Conservation (phyloP, 2,329 filamentous ascomycete genomes). For the Fusarium subglutinans region DNA sequence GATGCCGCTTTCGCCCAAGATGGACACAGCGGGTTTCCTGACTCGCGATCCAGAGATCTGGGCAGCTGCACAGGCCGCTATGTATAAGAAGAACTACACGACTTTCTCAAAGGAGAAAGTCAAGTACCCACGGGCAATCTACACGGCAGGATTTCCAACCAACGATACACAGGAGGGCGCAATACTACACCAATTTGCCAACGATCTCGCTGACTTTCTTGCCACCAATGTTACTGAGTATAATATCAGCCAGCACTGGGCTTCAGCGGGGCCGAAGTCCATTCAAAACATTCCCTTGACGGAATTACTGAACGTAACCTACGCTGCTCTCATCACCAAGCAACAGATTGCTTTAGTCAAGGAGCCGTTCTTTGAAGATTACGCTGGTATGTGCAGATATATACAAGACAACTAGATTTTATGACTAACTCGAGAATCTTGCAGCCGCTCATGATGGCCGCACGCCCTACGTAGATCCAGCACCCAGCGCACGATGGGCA, state of each 20-base stretch:
- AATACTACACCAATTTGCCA: not conserved
- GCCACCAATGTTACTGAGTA: not conserved
- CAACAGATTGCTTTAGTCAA: not conserved
- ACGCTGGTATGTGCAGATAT: not conserved
- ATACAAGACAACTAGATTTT: not conserved
- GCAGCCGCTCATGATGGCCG: not conserved
- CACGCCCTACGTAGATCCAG: not conserved
- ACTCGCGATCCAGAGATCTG: not conserved
- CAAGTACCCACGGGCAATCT: not conserved
- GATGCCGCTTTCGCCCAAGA: not conserved
- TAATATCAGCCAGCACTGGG: not conserved
- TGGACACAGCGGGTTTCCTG: not conserved
- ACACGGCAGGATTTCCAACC: not conserved
- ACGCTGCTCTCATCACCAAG: not conserved
- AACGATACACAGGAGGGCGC: not conserved
- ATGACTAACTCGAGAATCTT: not conserved
- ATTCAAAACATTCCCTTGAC: not conserved
- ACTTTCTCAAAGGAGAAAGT: accelerated
- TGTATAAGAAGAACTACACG: not conserved
- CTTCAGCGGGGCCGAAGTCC: not conserved
- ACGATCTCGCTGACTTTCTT: not conserved
- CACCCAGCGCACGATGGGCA: not conserved
- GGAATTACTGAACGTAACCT: not conserved
- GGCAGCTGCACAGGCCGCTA: not conserved
- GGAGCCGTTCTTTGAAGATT: not conserved